These are phyloP conservation scores for Podospora didyma DNA, from an alignment of 495 filamentous ascomycete species.

Conservation along the genomic window DNA sequence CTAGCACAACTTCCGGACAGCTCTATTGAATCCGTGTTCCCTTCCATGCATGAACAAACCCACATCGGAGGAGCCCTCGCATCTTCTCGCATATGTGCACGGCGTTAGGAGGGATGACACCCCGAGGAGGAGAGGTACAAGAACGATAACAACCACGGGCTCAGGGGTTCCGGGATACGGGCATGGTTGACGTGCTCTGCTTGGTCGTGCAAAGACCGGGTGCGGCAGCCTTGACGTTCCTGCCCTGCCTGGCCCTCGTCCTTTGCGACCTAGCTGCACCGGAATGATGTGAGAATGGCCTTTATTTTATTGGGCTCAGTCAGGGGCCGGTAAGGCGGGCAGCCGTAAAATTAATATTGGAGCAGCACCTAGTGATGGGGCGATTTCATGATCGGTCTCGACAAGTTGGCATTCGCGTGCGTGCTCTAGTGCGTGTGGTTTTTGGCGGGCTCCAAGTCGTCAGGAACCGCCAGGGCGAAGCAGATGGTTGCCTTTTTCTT, in stretches of 20 bases:
- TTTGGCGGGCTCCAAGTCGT: not conserved
- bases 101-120: too few relatives aligned
- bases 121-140: not conserved
- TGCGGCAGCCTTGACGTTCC: too few relatives aligned
- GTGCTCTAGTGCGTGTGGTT: not conserved
- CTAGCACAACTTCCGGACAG: not conserved
- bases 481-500: slow-evolving; percentile 8
- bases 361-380: too few relatives aligned
- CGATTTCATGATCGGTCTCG: not conserved
- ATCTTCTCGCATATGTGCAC: not conserved
- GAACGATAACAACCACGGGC: not conserved
- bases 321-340: too few relatives aligned
- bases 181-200: too few relatives aligned
- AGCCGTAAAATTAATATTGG: too few relatives aligned
- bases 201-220: too few relatives aligned
- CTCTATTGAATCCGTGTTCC: not conserved
- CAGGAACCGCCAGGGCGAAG: slow-evolving; percentile 1
- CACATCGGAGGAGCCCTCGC: not conserved
- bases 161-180: not conserved
- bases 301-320: too few relatives aligned
- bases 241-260: too few relatives aligned
- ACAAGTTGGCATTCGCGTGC: not conserved
- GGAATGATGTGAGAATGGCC: too few relatives aligned
- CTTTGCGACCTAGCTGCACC: too few relatives aligned
- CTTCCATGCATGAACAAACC: not conserved